Evolutionary conservation across 805 yeast species (phyloP), one percentile per base, ranked within the genome.

Genomic region (Candida ortonii): DNA sequence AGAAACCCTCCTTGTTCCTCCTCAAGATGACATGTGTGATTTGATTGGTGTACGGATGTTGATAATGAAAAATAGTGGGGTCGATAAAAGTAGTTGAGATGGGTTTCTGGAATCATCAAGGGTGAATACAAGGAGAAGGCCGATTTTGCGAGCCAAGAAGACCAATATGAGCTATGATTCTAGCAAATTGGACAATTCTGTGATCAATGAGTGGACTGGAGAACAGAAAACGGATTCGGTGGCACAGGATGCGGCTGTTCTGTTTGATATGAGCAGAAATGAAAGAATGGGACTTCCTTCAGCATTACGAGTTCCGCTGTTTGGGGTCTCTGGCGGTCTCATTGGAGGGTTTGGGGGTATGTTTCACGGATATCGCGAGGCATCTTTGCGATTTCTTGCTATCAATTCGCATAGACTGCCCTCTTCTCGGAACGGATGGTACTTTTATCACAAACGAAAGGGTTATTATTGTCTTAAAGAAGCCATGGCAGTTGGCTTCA

Each of bases 401-500:
- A 85, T 84, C 46, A 86, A 86, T 50, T 82, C 93, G 10, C 95
- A 86, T 53, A 56, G 96, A 33, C 61, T 87, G 38, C 96, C 96
- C 6, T 68, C 59, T 15, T 76, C 81, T 0, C 80, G 76, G 34
- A 88, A 86, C 14, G 93, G 90, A 0, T 86, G 95, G 96, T 86
- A 82, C 52, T 82, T 80, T 54, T 86, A 86, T 59, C 93, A 86
- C 59, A 85, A 83, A 59, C 70, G 86, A 43, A 86, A 84, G 62
- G 82, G 84, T 58, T 83, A 84, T 56, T 83, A 81, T 19, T 76
- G 85, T 59, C 57, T 82, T 22, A 66, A 72, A 38, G 65, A 66
- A 17, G 85, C 84, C 1, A 59, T 76, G 43, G 62, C 61, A 13
- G 34, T 46, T 6, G 88, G 81, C 0, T 46, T 70, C n/a, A 55